A percentile compares a stretch with the other conserved stretches of the same genome.
Conservation (phyloP, 345 rosid species). For the Gossypium sturtianum region DNA sequence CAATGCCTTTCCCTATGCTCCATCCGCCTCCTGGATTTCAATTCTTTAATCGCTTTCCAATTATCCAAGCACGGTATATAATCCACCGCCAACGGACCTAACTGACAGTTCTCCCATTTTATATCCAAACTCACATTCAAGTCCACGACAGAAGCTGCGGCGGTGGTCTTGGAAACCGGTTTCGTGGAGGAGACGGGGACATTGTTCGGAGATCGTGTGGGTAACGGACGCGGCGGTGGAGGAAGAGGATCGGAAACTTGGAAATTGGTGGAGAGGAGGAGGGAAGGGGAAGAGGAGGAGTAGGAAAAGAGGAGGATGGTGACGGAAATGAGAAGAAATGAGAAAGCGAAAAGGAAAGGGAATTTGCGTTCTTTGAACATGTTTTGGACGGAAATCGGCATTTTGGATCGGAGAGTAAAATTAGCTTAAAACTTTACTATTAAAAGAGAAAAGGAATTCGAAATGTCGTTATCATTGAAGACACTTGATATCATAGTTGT, state of each 20-base stretch:
- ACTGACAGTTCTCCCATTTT: conserved; percentile 51
- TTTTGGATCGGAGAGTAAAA: conserved; percentile 11
- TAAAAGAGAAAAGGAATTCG: too few species aligned
- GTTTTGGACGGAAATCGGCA: conserved; percentile 48
- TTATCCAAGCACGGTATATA: conserved; percentile 85
- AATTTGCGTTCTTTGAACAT: conserved; percentile 38
- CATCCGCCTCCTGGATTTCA: conserved; percentile 72
- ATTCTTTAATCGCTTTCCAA: conserved; percentile 42
- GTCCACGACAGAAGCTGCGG: not conserved
- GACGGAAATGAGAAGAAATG: conserved; percentile 34
- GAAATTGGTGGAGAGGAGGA: conserved; percentile 31
- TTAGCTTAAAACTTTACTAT: not conserved
- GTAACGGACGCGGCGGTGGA: not conserved
- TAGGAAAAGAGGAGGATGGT: conserved; percentile 36
- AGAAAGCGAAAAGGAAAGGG: conserved; percentile 46
- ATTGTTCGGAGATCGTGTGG: not conserved
- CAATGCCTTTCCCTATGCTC: conserved; percentile 92
- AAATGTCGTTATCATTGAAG: too few species aligned
- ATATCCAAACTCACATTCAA: conserved; percentile 15
- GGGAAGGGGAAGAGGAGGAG: conserved; percentile 24
- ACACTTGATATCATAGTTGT: too few species aligned
- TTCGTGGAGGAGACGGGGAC: not conserved
- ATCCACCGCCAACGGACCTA: conserved; percentile 48
- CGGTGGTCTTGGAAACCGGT: not conserved
- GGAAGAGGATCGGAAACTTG: conserved; percentile 19